Evolutionary conservation across 179 eudicot species (phyloP).

Genomic region (Patellifolia procumbens): DNA sequence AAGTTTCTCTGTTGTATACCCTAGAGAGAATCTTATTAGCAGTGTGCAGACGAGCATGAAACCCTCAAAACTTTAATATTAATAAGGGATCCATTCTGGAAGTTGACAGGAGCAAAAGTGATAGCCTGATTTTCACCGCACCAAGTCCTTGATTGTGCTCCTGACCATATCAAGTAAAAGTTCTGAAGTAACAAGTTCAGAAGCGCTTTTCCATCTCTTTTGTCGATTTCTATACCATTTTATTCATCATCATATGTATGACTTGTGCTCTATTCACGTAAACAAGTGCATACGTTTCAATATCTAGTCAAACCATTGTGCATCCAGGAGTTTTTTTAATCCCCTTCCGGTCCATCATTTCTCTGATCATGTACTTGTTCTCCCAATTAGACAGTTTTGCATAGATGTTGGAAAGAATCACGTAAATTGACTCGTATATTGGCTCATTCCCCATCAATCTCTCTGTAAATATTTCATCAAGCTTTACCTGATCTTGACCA

Average conservation of each 20-base stretch:
- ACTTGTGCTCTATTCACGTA: conserved; percentile 43
- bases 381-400: conserved; percentile 59
- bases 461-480: conserved; percentile 44
- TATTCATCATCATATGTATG: conserved; percentile 36
- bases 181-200: too few species aligned
- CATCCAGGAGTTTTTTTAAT: conserved; percentile 60
- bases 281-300: conserved; percentile 45
- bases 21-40: conserved; percentile 46
- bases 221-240: conserved; percentile 51
- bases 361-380: conserved; percentile 51
- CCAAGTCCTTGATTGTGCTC: conserved; percentile 50
- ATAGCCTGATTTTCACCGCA: conserved; percentile 57
- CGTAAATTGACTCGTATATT: conserved; percentile 50
- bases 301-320: conserved; percentile 51
- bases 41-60: conserved; percentile 42
- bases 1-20: conserved; percentile 41
- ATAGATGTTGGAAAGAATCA: conserved; percentile 57
- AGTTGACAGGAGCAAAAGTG: conserved; percentile 52
- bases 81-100: conserved; percentile 46
- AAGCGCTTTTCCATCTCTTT: conserved; percentile 22
- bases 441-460: conserved; percentile 44
- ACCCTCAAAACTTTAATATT: conserved; percentile 49
- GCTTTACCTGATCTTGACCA: conserved; percentile 44
- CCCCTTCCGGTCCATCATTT: conserved; percentile 53
- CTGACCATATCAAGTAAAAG: conserved; percentile 48